Conservation (phyloP, 257 asterid genomes). For the Cynanchum wilfordii region DNA sequence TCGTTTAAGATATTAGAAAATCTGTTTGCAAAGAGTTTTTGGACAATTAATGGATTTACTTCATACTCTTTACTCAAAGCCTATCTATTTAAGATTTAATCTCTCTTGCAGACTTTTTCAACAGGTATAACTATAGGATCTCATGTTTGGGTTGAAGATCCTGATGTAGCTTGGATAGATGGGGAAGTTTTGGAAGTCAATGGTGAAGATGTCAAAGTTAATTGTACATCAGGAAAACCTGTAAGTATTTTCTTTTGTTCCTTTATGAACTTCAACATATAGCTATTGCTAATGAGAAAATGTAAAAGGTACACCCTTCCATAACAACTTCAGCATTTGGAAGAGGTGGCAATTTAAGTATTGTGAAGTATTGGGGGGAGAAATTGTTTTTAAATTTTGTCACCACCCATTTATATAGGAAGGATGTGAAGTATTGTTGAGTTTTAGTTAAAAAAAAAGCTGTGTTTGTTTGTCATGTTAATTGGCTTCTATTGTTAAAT, state of each 20-base stretch:
- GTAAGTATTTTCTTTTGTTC: conserved; percentile 40
- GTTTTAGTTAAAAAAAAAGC: not conserved
- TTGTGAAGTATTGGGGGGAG: not conserved
- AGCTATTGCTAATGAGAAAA: not conserved
- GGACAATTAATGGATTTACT: not conserved
- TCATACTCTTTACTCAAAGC: not conserved
- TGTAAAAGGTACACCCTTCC: not conserved
- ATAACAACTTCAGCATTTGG: not conserved
- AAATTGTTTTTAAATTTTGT: not conserved
- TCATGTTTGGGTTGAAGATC: conserved; percentile 91
- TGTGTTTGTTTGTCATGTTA: not conserved
- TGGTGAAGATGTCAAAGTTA: conserved; percentile 57
- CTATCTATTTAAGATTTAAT: conserved; percentile 10
- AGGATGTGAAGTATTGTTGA: not conserved
- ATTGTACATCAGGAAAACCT: conserved; percentile 59
- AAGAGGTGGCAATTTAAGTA: not conserved
- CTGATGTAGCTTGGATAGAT: conserved; percentile 87
- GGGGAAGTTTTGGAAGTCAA: conserved; percentile 65
- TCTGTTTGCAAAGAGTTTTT: not conserved
- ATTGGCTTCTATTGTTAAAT: not conserved
- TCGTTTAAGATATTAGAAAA: not conserved
- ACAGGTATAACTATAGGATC: conserved; percentile 72
- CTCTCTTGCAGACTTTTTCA: conserved; percentile 51
- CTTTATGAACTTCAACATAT: not conserved
- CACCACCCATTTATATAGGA: not conserved